Evolutionary conservation across 305 asterid genomes (phyloP).

Genomic region (Rubia tinctorum): DNA sequence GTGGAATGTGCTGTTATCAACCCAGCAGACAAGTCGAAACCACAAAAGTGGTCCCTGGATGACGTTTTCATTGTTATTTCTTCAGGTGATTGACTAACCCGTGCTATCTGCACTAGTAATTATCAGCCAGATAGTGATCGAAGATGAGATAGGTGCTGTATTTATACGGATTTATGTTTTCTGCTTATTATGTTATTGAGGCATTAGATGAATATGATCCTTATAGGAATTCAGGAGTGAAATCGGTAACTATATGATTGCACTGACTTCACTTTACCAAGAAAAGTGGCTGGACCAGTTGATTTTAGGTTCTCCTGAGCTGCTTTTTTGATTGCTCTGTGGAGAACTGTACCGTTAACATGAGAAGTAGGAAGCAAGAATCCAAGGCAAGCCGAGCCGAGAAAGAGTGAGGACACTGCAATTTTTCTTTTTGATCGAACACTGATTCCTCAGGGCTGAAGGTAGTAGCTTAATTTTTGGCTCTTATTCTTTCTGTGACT

Average conservation of each 20-base stretch:
- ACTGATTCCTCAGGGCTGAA: neutral
- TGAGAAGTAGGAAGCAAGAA: neutral
- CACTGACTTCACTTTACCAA: neutral
- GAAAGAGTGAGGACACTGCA: neutral
- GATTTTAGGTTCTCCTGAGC: slow-evolving; percentile 12
- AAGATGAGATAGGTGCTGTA: neutral
- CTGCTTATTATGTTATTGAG: neutral
- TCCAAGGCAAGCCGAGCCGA: neutral
- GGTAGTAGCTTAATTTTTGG: neutral
- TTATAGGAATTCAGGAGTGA: neutral
- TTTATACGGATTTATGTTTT: neutral
- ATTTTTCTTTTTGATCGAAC: too few species aligned
- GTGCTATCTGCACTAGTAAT: neutral
- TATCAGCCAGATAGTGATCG: slow-evolving; percentile 6
- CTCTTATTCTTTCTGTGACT: neutral
- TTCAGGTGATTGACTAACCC: slow-evolving; percentile 36
- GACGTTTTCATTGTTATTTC: slow-evolving; percentile 91
- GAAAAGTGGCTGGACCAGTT: neutral
- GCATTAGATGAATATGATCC: neutral
- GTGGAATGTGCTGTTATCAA: slow-evolving; percentile 85
- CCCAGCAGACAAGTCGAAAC: slow-evolving; percentile 61
- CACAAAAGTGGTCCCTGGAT: slow-evolving; percentile 75
- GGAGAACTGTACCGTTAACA: neutral
- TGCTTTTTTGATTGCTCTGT: slow-evolving; percentile 6
- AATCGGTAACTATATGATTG: neutral